These are phyloP conservation scores for Botrytis cinerea DNA, from an alignment of 2,329 filamentous ascomycete species.

Conservation along the genomic window DNA sequence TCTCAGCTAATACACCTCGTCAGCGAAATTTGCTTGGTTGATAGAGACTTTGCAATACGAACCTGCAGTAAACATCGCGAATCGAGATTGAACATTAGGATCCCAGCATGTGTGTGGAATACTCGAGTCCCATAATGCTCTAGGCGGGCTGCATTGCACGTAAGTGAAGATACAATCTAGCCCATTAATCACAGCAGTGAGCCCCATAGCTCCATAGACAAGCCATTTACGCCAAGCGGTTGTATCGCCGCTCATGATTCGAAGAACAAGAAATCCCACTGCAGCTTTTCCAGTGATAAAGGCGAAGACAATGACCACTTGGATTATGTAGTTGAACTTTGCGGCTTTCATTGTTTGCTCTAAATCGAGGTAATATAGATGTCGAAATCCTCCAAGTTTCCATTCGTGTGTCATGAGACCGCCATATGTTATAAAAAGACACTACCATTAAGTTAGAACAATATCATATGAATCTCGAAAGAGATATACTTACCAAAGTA, in stretches of 20 bases:
- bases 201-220: conserved; percentile 11
- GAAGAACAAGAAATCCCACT: conserved; percentile 21
- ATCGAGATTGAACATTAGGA: conserved; percentile 11
- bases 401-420: conserved; percentile 17
- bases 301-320: conserved; percentile 5
- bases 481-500: conserved; percentile 10
- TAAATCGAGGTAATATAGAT: conserved; percentile 13
- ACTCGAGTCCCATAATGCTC: conserved; percentile 17
- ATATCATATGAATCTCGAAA: background rate
- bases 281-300: conserved; percentile 15
- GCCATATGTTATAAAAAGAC: conserved; percentile 12
- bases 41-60: background rate
- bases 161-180: conserved; percentile 19
- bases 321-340: conserved; percentile 20
- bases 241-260: conserved; percentile 20
- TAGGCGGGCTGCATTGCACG: conserved; percentile 16
- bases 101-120: conserved; percentile 18
- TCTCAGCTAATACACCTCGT: conserved; percentile 13
- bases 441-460: background rate
- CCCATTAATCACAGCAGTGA: conserved; percentile 1
- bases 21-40: background rate
- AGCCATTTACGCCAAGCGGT: conserved; percentile 20
- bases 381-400: conserved; percentile 20
- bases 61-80: conserved; percentile 21
- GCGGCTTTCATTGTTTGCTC: background rate